Base-by-base conservation (phyloP, 306 rosid genomes). In the Corylus avellana region DNA sequence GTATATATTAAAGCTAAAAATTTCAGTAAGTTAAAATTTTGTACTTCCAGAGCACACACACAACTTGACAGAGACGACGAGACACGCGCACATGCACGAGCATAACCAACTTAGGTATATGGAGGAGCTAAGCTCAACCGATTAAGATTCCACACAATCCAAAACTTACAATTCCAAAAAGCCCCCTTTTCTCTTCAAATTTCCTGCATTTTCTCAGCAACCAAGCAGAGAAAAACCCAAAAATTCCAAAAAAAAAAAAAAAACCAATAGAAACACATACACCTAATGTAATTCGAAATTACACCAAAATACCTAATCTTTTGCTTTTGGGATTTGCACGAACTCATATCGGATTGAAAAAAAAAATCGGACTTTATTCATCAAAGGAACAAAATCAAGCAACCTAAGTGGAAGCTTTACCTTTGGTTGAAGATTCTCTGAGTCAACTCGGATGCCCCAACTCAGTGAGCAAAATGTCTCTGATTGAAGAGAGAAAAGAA, bases 381-480 rank as follows among this genome's bases (percentile, higher is more conserved):
- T 7, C 11, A 57, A 18, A 8, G 12, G 18, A 63, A 12, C 17
- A 3, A 18, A 67, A 39, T 10, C 20, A 39, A 66, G 17, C 48
- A n/a, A 5, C 10, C 72, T 4, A 47, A 12, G 8, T 9, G 5
- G 22, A 39, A 39, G 74, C 73, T 66, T 72, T 27, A n/a, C 80
- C 84, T 77, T 76, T 12, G 51, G 18, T 1, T 66, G 74, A 8
- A 20, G 72, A 71, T 61, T 76, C 63, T 68, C 70, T 10, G 84
- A 66, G 79, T 76, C 55, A 66, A 80, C 76, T 48, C 76, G 54
- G 78, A 56, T 14, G 71, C 82, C 86, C 70, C 16, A 67, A 62
- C 73, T 35, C 42, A 57, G 44, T 69, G 25, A 75, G 49, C 35
- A 11, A 22, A 56, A 17, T 8, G n/a, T 46, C 11, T 73, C 20